Percentiles rank a stretch among this genome's conserved stretches.
Evolutionary conservation across 768 basidiomycete genomes (phyloP).

Genomic region (Amanita rimosa): DNA sequence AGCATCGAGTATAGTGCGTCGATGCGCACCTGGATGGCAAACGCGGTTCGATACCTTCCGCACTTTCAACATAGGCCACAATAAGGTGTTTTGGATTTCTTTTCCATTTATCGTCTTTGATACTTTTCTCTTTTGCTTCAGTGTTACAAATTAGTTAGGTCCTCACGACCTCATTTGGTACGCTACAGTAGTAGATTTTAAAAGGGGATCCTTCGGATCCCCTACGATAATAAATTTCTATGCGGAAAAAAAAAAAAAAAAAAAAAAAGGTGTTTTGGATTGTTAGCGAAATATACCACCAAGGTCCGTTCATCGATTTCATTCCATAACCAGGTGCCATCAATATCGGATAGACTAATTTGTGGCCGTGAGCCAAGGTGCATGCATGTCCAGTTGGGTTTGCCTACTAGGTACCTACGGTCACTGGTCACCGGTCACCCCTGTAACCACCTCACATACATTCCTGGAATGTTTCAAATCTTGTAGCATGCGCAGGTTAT

Average conservation of each 20-base stretch:
- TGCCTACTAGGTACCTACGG: slow-evolving; percentile 49
- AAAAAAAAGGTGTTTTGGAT: too few relatives aligned
- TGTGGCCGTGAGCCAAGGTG: too few relatives aligned
- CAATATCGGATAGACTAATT: slow-evolving; percentile 62
- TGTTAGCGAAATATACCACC: slow-evolving; percentile 70
- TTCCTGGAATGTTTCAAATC: slow-evolving; percentile 82
- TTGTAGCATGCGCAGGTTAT: slow-evolving; percentile 80
- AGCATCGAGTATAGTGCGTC: neutral
- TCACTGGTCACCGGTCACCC: too few relatives aligned
- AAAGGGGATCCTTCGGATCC: too few relatives aligned
- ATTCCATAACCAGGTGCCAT: slow-evolving; percentile 59
- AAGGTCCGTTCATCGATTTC: slow-evolving; percentile 65
- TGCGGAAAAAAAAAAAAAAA: too few relatives aligned
- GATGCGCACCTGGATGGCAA: slow-evolving; percentile 72
- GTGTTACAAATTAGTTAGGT: too few relatives aligned
- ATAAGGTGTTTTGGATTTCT: slow-evolving; percentile 39
- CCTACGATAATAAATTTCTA: too few relatives aligned
- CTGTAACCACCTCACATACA: slow-evolving; percentile 88
- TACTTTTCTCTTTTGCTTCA: too few relatives aligned
- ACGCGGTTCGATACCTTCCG: slow-evolving; percentile 81
- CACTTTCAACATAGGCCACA: slow-evolving; percentile 73
- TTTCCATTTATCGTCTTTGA: too few relatives aligned
- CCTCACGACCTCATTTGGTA: too few relatives aligned
- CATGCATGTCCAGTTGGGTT: too few relatives aligned
- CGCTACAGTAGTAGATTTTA: too few relatives aligned